phyloP scores from a whole-genome alignment of 805 yeast species.

The Ogataea polymorpha region DNA sequence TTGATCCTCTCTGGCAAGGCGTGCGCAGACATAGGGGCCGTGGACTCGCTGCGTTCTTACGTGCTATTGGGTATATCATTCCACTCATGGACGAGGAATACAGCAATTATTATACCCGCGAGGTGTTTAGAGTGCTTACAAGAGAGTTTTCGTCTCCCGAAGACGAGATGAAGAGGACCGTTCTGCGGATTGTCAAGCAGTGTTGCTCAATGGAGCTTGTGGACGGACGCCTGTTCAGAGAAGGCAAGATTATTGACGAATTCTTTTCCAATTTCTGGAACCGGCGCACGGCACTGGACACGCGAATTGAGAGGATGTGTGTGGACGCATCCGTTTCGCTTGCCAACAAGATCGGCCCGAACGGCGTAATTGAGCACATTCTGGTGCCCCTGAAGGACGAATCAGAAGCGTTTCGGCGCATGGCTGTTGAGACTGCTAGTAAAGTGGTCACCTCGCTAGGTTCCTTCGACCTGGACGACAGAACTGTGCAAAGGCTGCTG shows the following conservation, averaged over 20 bases:
- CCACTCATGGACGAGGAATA: slow-evolving; percentile 87
- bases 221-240: slow-evolving; percentile 45
- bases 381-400: slow-evolving; percentile 70
- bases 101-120: slow-evolving; percentile 72
- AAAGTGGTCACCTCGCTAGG: slow-evolving; percentile 51
- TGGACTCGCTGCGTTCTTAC: slow-evolving; percentile 69
- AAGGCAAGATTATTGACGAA: slow-evolving; percentile 49
- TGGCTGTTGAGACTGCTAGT: slow-evolving; percentile 73
- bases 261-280: slow-evolving; percentile 79
- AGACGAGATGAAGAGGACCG: slow-evolving; percentile 79
- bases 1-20: slow-evolving; percentile 83
- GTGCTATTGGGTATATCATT: slow-evolving; percentile 73
- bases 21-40: slow-evolving; percentile 74
- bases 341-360: slow-evolving; percentile 64
- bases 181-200: slow-evolving; percentile 63
- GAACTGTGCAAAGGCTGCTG: slow-evolving; percentile 59
- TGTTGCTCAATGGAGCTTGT: slow-evolving; percentile 63
- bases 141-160: slow-evolving; percentile 81
- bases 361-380: slow-evolving; percentile 55
- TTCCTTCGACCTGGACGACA: slow-evolving; percentile 56
- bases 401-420: slow-evolving; percentile 71
- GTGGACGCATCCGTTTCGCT: slow-evolving; percentile 68
- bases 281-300: slow-evolving; percentile 72
- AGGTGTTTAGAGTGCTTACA: slow-evolving; percentile 61
- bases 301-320: slow-evolving; percentile 54